Evolutionary conservation across 1,284 basidiomycete genomes (phyloP).

Genomic region (Butyriboletus regius): DNA sequence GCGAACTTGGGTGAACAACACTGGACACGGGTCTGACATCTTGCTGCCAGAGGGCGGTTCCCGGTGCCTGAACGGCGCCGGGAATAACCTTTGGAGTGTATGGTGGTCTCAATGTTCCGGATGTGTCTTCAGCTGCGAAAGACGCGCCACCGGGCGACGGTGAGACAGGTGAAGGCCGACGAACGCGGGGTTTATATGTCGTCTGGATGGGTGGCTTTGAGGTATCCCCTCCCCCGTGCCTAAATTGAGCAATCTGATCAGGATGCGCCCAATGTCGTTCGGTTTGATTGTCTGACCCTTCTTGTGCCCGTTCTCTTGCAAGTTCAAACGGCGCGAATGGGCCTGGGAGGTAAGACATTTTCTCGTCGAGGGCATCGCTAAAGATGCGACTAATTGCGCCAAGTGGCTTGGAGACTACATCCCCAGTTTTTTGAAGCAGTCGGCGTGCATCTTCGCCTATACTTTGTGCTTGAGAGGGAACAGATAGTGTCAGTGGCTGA

Average conservation of each 20-base stretch:
- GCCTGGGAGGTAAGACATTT: conserved; percentile 51
- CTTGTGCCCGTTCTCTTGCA: conserved; percentile 38
- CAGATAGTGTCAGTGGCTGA: conserved; percentile 61
- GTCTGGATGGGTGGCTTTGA: conserved; percentile 47
- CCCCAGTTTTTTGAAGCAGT: conserved; percentile 79
- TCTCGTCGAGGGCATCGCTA: conserved; percentile 64
- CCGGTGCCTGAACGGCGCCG: conserved; percentile 39
- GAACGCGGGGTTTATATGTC: conserved; percentile 66
- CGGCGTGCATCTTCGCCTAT: conserved; percentile 72
- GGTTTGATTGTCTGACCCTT: conserved; percentile 14
- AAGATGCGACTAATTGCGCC: conserved; percentile 82
- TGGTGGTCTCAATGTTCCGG: conserved; percentile 25
- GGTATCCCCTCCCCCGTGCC: conserved; percentile 35
- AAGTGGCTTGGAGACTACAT: conserved; percentile 80
- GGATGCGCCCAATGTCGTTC: conserved; percentile 35
- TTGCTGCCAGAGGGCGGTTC: conserved; percentile 39
- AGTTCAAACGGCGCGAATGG: conserved; percentile 59
- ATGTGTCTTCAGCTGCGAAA: conserved; percentile 41
- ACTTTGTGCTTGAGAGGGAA: conserved; percentile 43
- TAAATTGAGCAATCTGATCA: conserved; percentile 33
- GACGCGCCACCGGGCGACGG: conserved; percentile 21
- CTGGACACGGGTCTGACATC: conserved; percentile 11
- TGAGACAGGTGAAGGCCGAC: conserved; percentile 41
- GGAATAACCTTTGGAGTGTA: conserved; percentile 26
- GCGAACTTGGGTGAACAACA: conserved; percentile 18